These are phyloP conservation scores for Ajuga chamaepitys DNA, from an alignment of 257 asterid genomes.

Conservation along the genomic window DNA sequence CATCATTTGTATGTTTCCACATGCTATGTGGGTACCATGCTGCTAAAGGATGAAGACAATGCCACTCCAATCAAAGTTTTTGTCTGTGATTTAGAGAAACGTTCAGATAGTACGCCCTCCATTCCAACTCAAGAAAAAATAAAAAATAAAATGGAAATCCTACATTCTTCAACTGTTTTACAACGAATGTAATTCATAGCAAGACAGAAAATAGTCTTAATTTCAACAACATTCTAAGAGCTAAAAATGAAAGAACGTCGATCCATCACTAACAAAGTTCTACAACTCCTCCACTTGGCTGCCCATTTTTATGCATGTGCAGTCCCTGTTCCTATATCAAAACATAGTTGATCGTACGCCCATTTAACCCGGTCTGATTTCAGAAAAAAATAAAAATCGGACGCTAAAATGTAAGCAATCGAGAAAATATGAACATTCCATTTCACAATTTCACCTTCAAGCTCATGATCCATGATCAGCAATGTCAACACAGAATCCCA, in stretches of 20 bases:
- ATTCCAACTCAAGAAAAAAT: neutral
- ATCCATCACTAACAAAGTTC: slow-evolving; percentile 22
- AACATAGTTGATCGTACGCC: slow-evolving; percentile 17
- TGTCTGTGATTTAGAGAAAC: neutral
- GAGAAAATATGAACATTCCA: slow-evolving; percentile 14
- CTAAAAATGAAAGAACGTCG: slow-evolving; percentile 12
- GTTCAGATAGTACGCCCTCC: slow-evolving; percentile 3
- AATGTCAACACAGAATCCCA: slow-evolving; percentile 11
- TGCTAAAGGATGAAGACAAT: neutral
- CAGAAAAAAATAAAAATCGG: slow-evolving; percentile 7
- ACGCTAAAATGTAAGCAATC: slow-evolving; percentile 22
- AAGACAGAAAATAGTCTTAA: slow-evolving; percentile 29
- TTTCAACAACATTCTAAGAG: slow-evolving; percentile 31
- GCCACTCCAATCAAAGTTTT: neutral
- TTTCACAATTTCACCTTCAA: slow-evolving; percentile 20
- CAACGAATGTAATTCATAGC: slow-evolving; percentile 12
- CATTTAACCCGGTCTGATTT: slow-evolving; percentile 25
- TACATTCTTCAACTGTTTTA: slow-evolving; percentile 4
- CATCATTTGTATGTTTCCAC: too few species aligned
- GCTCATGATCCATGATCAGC: slow-evolving; percentile 25
- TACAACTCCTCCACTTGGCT: slow-evolving; percentile 26
- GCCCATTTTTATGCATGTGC: slow-evolving; percentile 46
- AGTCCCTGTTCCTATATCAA: slow-evolving; percentile 30
- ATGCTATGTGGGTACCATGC: too few species aligned
- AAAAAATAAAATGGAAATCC: neutral